These are phyloP conservation scores for Cyclocybe aegerita DNA, from an alignment of 768 basidiomycete species.

Conservation along the genomic window DNA sequence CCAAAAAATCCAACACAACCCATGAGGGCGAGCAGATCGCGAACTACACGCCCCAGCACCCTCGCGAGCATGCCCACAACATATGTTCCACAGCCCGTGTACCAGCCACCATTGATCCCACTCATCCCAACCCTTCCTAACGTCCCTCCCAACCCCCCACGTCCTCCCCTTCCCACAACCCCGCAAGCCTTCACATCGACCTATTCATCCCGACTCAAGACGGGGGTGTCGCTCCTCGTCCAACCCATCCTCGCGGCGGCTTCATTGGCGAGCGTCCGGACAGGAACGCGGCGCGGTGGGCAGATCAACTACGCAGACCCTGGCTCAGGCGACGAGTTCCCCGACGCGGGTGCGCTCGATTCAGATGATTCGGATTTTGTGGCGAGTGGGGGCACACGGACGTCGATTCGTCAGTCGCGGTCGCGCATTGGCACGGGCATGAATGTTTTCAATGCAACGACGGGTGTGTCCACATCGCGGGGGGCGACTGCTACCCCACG, in stretches of 20 bases:
- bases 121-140: slow-evolving; percentile 31
- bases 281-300: slow-evolving; percentile 59
- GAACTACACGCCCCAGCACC: slow-evolving; percentile 40
- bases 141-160: slow-evolving; percentile 47
- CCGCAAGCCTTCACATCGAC: slow-evolving; percentile 78
- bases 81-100: slow-evolving; percentile 27
- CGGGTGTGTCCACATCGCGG: slow-evolving; percentile 41
- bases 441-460: slow-evolving; percentile 53
- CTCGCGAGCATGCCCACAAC: slow-evolving; percentile 34
- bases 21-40: slow-evolving; percentile 41
- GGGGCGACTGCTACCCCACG: slow-evolving; percentile 30
- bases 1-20: slow-evolving; percentile 38
- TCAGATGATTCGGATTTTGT: slow-evolving; percentile 84
- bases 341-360: slow-evolving; percentile 78
- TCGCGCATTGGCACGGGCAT: slow-evolving; percentile 46
- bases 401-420: slow-evolving; percentile 49
- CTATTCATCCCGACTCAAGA: slow-evolving; percentile 87
- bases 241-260: slow-evolving; percentile 71
- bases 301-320: slow-evolving; percentile 87
- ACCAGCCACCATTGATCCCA: slow-evolving; percentile 29
- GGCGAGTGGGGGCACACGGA: slow-evolving; percentile 60
- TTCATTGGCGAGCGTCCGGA: slow-evolving; percentile 37
- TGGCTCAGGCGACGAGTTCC: slow-evolving; percentile 78
- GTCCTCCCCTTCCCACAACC: slow-evolving; percentile 55
- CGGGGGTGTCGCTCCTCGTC: slow-evolving; percentile 86